Base-by-base conservation (phyloP, 2,329 filamentous ascomycete species). In the Fusarium beomiforme region DNA sequence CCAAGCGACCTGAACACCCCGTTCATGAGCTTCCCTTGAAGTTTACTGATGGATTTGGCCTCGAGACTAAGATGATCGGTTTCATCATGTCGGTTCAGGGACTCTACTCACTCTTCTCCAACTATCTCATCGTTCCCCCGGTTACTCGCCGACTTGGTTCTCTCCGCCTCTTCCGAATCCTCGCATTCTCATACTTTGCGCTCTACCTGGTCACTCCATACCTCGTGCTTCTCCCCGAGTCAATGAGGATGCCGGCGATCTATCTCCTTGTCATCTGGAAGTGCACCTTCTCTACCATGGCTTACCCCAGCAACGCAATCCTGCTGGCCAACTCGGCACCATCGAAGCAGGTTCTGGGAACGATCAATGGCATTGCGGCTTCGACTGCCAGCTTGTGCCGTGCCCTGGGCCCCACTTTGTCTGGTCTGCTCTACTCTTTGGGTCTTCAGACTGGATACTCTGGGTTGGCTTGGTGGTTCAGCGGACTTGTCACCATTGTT, bases 401-500 rank as follows among this genome's bases (percentile, higher is more conserved):
- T 59, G 94, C 94, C 0, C 91, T 98, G 68, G 95, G 95, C 1
- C 96, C 96, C 4, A 95, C 93, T 0, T 84, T 98, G 6, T 97
- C 95, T 6, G 96, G 96, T 3, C 84, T 94, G 31, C 86, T 98
- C 26, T 97, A 97, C 81, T 89, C 94, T 8, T 85, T 91, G 56
- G 96, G 96, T 54, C 87, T 97, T 37, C 87, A 90, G 71, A 87
- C 91, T 10, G 94, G 95, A 37, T 95, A 94, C 79, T 95, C 94
- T 8, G 94, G 94, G 23, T 85, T 98, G 36, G 92, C 94, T 1
- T 99, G 96, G 95, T 99, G 96, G 96, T 91, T 90, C 68, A 95
- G 92, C 71, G 93, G 92, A 12, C 76, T 92, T 6, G 89, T 98
- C 34, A 93, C 94, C 36, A 82, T 93, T 14, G 80, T 90, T 17